Evolutionary conservation across 2,329 filamentous ascomycete species (phyloP).

Genomic region (Aspergillus carbonarius): DNA sequence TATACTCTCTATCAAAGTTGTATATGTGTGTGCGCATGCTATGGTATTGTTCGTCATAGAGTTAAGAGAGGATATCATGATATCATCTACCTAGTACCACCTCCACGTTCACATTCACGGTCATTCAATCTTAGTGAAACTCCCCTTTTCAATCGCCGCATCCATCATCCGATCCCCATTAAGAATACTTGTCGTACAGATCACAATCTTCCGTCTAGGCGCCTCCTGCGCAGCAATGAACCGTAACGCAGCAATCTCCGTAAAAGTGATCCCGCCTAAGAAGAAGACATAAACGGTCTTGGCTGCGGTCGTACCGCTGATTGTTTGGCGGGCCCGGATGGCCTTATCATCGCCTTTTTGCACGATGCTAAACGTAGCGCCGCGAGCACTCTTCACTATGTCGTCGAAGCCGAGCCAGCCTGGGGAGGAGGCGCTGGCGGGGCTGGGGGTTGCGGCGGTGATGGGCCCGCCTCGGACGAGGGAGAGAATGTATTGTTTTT

Average conservation of each 20-base stretch:
- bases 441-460: constrained; percentile 44
- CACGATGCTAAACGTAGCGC: constrained; percentile 84
- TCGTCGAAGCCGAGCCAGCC: constrained; percentile 96
- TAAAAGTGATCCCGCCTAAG: constrained; percentile 92
- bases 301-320: constrained; percentile 71
- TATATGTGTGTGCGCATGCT: too few relatives aligned
- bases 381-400: constrained; percentile 79
- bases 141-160: constrained; percentile 71
- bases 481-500: constrained; percentile 79
- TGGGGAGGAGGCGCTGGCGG: constrained; percentile 62
- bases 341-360: constrained; percentile 94
- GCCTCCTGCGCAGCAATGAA: constrained; percentile 86
- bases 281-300: constrained; percentile 97
- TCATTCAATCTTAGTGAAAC: constrained; percentile 49
- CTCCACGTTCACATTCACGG: too few relatives aligned
- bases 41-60: background rate
- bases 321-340: constrained; percentile 76
- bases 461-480: constrained; percentile 65
- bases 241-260: constrained; percentile 88
- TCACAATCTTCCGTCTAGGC: constrained; percentile 77
- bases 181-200: constrained; percentile 89
- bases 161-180: constrained; percentile 89
- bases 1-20: background rate
- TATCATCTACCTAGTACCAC: background rate
- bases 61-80: background rate